Percentiles rank a stretch among this genome's conserved stretches.
Conservation (phyloP, 1,284 basidiomycete genomes). For the Pisolithus thermaeus region DNA sequence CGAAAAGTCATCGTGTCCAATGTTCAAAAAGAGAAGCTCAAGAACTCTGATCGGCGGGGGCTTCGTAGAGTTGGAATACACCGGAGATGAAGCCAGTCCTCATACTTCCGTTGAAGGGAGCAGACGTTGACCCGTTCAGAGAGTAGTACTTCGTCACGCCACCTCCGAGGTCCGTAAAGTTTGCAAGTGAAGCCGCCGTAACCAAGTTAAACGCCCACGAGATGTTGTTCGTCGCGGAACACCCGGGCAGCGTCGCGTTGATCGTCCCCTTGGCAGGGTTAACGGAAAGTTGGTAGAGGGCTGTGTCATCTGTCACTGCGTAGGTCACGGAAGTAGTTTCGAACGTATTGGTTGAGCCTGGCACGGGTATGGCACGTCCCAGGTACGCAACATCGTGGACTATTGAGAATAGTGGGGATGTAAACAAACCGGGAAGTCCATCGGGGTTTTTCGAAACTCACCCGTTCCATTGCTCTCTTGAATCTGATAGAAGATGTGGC, state of each 20-base stretch:
- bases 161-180: constrained; percentile 9
- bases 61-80: constrained; percentile 8
- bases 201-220: constrained; percentile 8
- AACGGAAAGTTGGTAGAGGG: constrained; percentile 5
- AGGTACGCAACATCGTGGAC: constrained; percentile 10
- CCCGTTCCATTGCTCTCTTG: constrained; percentile 8
- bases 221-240: background rate
- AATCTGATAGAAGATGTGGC: constrained; percentile 10
- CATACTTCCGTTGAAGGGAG: background rate
- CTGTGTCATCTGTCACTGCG: constrained; percentile 7
- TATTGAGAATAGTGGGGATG: background rate
- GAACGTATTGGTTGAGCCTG: background rate
- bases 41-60: background rate
- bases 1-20: too few species aligned
- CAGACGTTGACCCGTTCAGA: constrained; percentile 7
- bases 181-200: background rate
- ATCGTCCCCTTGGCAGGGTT: background rate
- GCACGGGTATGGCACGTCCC: constrained; percentile 6
- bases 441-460: background rate
- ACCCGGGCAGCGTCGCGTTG: constrained; percentile 9
- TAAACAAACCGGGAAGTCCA: too few species aligned
- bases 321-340: constrained; percentile 9
- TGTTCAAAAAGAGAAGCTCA: too few species aligned
- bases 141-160: constrained; percentile 9
- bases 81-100: constrained; percentile 1